phyloP scores from a whole-genome alignment of 768 basidiomycete species.

The Lyophyllum decastes region DNA sequence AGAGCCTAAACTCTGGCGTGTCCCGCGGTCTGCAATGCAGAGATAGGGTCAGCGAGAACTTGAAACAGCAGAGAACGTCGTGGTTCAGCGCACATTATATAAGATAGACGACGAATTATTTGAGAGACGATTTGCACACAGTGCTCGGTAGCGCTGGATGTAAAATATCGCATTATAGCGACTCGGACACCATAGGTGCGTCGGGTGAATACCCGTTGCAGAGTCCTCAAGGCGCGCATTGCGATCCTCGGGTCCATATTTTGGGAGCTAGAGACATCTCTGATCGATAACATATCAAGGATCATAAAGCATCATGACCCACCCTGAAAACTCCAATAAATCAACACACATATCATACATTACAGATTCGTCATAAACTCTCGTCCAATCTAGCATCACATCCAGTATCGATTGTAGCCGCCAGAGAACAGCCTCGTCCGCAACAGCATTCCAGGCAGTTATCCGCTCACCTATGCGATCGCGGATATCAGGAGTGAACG shows the following conservation, averaged over 20 bases:
- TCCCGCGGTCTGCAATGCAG: no score
- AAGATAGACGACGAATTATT: background rate
- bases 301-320: background rate
- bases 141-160: background rate
- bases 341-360: conserved; percentile 10
- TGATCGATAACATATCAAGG: background rate
- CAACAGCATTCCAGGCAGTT: background rate
- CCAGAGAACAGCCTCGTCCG: background rate
- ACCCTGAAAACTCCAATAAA: conserved; percentile 10
- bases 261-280: background rate
- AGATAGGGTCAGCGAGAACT: no score
- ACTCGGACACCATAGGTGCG: background rate
- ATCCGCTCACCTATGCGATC: background rate
- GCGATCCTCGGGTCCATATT: conserved; percentile 1
- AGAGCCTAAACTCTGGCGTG: conserved; percentile 1
- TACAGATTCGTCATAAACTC: conserved; percentile 3
- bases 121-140: conserved; percentile 4
- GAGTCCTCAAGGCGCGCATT: conserved; percentile 1
- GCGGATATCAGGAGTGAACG: background rate
- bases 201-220: background rate
- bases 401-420: no score
- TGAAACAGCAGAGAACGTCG: no score
- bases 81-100: background rate
- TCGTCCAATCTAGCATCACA: conserved; percentile 2
- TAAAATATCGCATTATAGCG: conserved; percentile 3